phyloP scores from a whole-genome alignment of 2,329 filamentous ascomycete genomes.

The Dactylellina haptotyla region DNA sequence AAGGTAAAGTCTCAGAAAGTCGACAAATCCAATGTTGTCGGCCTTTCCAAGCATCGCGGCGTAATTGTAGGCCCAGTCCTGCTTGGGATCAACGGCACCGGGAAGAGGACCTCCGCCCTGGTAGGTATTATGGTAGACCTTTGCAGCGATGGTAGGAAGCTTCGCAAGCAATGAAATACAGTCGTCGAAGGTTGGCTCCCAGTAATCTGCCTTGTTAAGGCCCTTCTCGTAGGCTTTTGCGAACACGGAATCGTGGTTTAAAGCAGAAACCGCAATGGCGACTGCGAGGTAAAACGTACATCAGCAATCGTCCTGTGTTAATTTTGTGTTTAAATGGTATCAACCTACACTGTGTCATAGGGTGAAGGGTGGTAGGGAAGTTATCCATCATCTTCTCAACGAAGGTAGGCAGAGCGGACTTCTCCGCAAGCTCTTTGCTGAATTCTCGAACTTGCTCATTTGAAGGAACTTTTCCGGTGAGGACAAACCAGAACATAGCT shows the following conservation, averaged over 20 bases:
- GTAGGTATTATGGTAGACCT: conserved; percentile 95
- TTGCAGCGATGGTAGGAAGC: conserved; percentile 93
- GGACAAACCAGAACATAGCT: conserved; percentile 98
- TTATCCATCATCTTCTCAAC: conserved; percentile 87
- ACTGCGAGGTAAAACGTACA: conserved; percentile 62
- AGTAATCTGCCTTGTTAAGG: conserved; percentile 95
- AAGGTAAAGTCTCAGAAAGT: conserved; percentile 90
- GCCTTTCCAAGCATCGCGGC: conserved; percentile 93
- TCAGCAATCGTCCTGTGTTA: background rate
- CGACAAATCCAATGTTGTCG: conserved; percentile 92
- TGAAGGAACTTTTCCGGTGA: conserved; percentile 91
- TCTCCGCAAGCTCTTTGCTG: conserved; percentile 85
- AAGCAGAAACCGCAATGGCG: conserved; percentile 90
- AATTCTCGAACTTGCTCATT: conserved; percentile 82
- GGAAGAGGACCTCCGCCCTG: conserved; percentile 77
- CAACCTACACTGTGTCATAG: conserved; percentile 83
- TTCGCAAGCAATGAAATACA: conserved; percentile 92
- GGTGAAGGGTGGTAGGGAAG: conserved; percentile 90
- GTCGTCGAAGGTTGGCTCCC: conserved; percentile 98
- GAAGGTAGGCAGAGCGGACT: conserved; percentile 82
- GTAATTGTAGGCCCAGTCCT: conserved; percentile 99
- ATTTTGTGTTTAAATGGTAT: background rate
- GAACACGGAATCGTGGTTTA: conserved; percentile 94
- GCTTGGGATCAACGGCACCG: conserved; percentile 78
- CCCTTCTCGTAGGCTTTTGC: conserved; percentile 92